Evolutionary conservation across 345 rosid genomes (phyloP).

Genomic region (Eucalyptus erythrocorys): DNA sequence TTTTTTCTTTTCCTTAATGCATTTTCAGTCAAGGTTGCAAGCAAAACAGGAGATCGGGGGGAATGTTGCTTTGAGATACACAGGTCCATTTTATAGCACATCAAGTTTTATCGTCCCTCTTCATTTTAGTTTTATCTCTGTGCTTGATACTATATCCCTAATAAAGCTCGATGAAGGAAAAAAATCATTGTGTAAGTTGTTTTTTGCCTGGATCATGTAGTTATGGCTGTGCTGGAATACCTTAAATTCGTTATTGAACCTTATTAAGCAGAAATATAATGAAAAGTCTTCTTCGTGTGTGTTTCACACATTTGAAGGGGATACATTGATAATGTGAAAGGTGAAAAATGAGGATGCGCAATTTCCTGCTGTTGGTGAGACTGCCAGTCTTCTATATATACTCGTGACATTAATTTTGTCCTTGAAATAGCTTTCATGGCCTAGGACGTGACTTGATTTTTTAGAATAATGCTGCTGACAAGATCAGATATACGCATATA

Average conservation of each 20-base stretch:
- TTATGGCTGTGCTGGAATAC: neutral
- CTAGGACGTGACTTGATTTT: neutral
- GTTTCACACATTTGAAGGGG: neutral
- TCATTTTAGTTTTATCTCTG: neutral
- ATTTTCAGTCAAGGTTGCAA: constrained; percentile 56
- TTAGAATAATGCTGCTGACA: neutral
- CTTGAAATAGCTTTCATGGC: neutral
- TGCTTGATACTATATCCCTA: neutral
- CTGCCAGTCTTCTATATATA: neutral
- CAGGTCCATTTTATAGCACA: constrained; percentile 19
- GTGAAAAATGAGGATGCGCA: neutral
- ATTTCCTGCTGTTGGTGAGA: neutral
- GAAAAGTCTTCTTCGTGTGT: neutral
- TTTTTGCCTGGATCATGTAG: neutral
- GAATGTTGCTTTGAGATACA: constrained; percentile 39
- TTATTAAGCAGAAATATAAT: neutral
- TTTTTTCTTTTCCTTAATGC: neutral
- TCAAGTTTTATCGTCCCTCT: neutral
- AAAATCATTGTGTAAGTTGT: neutral
- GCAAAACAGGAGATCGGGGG: constrained; percentile 71
- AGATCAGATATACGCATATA: neutral
- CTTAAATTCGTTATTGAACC: neutral
- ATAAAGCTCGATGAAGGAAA: neutral
- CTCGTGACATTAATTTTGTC: neutral
- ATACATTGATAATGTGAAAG: neutral